phyloP scores from a whole-genome alignment of 352 stramenopile species.

The Blastocystis sp. region DNA sequence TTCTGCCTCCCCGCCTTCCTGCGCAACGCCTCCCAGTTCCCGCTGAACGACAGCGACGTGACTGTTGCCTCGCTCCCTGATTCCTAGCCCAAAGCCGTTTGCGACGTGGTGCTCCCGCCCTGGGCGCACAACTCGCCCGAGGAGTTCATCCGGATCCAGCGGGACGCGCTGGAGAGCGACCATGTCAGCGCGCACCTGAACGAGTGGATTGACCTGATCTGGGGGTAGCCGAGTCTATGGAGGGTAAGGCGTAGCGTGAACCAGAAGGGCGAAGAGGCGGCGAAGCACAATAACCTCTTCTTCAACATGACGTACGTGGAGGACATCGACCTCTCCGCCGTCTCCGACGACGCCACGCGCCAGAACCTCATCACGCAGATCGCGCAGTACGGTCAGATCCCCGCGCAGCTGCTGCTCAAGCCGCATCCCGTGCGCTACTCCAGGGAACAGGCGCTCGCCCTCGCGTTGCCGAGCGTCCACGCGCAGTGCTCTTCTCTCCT shows the following conservation, averaged over 20 bases:
- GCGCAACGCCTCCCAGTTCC: constrained; percentile 88
- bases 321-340: constrained; percentile 79
- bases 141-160: constrained; percentile 90
- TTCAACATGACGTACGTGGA: constrained; percentile 95
- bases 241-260: constrained; percentile 73
- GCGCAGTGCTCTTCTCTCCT: neutral
- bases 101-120: constrained; percentile 84
- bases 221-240: constrained; percentile 75
- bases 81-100: constrained; percentile 74
- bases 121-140: constrained; percentile 87
- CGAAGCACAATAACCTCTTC: constrained; percentile 90
- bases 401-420: constrained; percentile 85
- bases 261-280: constrained; percentile 84
- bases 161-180: constrained; percentile 88
- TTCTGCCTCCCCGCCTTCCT: constrained; percentile 89
- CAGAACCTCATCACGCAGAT: constrained; percentile 89
- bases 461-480: neutral
- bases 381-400: constrained; percentile 94
- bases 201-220: constrained; percentile 96
- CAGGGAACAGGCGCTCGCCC: neutral
- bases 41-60: constrained; percentile 84
- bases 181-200: constrained; percentile 90
- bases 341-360: constrained; percentile 76
- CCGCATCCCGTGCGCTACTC: constrained; percentile 77
- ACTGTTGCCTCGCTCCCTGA: constrained; percentile 72